Conservation (phyloP, 331 rosid genomes). For the Cydonia oblonga region DNA sequence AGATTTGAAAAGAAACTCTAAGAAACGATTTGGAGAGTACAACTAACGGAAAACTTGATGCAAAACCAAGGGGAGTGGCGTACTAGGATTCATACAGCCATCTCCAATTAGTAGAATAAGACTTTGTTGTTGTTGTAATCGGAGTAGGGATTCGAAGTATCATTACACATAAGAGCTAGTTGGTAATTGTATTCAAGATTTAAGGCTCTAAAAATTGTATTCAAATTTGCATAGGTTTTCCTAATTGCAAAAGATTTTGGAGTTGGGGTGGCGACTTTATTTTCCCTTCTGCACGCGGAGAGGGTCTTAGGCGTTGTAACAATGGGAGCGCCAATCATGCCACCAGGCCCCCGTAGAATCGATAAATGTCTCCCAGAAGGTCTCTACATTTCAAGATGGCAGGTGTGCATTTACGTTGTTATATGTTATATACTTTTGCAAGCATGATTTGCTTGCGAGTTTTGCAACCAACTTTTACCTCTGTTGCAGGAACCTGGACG, state of each 20-base stretch:
- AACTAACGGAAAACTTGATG: too few relatives aligned
- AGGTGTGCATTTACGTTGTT: slow-evolving; percentile 17
- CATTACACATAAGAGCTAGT: not conserved
- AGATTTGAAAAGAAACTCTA: too few relatives aligned
- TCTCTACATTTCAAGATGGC: slow-evolving; percentile 66
- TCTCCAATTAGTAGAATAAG: too few relatives aligned
- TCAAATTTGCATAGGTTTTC: slow-evolving; percentile 32
- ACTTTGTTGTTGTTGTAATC: too few relatives aligned
- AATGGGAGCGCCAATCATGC: slow-evolving; percentile 41
- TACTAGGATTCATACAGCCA: too few relatives aligned
- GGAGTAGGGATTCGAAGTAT: too few relatives aligned
- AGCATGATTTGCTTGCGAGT: not conserved
- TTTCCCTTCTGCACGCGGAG: slow-evolving; percentile 47
- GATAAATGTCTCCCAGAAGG: slow-evolving; percentile 50
- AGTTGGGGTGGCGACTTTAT: slow-evolving; percentile 30
- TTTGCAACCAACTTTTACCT: not conserved
- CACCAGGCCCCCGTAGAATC: slow-evolving; percentile 21
- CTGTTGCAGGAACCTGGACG: slow-evolving; percentile 55
- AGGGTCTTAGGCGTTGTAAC: slow-evolving; percentile 55
- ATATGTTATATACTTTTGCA: not conserved
- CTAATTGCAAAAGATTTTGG: slow-evolving; percentile 72
- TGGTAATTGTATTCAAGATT: not conserved
- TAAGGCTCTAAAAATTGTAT: not conserved
- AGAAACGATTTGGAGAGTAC: too few relatives aligned
- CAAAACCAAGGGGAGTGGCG: too few relatives aligned